Conservation (phyloP, 805 yeast genomes). For the Komagataella kurtzmanii region DNA sequence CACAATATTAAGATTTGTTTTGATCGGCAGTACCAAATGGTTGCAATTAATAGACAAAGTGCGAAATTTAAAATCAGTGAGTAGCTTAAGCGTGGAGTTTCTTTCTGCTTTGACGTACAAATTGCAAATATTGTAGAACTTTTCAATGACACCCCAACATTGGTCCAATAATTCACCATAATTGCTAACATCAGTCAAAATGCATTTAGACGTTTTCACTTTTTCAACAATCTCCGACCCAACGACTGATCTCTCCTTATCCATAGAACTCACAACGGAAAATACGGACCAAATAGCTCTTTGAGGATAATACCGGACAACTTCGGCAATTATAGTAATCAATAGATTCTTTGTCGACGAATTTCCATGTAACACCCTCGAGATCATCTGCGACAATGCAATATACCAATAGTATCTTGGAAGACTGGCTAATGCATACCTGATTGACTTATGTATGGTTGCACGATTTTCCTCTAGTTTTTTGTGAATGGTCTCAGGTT, state of each 20-base stretch:
- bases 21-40: constrained; percentile 59
- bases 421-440: constrained; percentile 26
- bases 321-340: constrained; percentile 37
- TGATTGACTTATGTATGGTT: constrained; percentile 34
- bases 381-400: constrained; percentile 74
- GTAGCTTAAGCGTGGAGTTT: constrained; percentile 21
- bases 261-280: constrained; percentile 52
- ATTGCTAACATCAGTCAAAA: constrained; percentile 5
- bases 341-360: constrained; percentile 41
- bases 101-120: constrained; percentile 21
- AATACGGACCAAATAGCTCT: constrained; percentile 80
- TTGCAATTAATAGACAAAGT: constrained; percentile 14
- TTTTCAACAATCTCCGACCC: constrained; percentile 31
- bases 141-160: constrained; percentile 23
- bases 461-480: constrained; percentile 24
- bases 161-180: constrained; percentile 9
- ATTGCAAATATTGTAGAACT: constrained; percentile 28
- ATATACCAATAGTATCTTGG: constrained; percentile 63
- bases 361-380: constrained; percentile 61
- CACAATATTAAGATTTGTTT: constrained; percentile 52
- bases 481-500: constrained; percentile 11
- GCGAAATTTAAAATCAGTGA: constrained; percentile 25
- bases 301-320: constrained; percentile 58
- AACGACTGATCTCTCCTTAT: constrained; percentile 26
- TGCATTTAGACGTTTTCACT: constrained; percentile 9